Evolutionary conservation across 208 protist genomes (phyloP).

Genomic region (Leishmania lainsoni): DNA sequence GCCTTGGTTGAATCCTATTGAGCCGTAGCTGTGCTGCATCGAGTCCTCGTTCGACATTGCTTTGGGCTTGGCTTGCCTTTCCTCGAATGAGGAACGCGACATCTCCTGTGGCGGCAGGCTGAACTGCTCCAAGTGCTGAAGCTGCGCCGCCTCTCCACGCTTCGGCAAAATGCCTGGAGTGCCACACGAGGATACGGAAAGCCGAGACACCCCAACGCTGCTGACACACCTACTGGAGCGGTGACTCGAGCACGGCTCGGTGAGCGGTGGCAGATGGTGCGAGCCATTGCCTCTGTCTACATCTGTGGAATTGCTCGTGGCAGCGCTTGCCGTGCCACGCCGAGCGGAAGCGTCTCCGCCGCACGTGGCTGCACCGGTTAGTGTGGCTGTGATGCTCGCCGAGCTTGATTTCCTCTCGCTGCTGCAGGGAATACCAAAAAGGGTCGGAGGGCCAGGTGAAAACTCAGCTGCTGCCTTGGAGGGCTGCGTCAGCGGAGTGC

Average conservation of each 20-base stretch:
- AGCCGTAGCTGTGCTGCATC: background rate
- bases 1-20: background rate
- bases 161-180: background rate
- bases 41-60: background rate
- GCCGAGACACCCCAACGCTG: background rate
- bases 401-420: background rate
- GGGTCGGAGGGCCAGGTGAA: background rate
- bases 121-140: background rate
- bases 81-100: slow-evolving; percentile 1
- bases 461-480: background rate
- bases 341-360: background rate
- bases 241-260: background rate
- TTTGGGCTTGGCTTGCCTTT: background rate
- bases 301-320: background rate
- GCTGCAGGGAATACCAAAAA: background rate
- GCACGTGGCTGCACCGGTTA: background rate
- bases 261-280: slow-evolving; percentile 8
- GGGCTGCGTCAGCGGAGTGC: slow-evolving; percentile 16
- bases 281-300: background rate
- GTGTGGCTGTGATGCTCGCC: background rate
- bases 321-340: background rate
- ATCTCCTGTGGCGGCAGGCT: background rate
- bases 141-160: background rate
- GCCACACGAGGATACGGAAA: background rate
- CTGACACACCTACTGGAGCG: background rate